A percentile compares a stretch with the other conserved stretches of the same genome.
Conservation (phyloP, 2,329 filamentous ascomycete genomes). For the Celoporthe dispersa region DNA sequence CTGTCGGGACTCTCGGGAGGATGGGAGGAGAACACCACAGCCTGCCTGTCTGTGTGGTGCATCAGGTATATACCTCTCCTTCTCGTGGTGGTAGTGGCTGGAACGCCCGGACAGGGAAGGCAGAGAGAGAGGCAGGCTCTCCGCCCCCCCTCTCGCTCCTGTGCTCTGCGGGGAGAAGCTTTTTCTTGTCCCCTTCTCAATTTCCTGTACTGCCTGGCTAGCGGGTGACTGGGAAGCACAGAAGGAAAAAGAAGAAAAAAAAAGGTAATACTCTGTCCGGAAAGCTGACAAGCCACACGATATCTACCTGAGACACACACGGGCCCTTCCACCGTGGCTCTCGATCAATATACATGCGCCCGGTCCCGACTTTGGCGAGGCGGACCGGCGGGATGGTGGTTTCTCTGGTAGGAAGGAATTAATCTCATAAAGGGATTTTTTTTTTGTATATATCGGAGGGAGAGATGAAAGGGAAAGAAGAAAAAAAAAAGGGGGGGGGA, state of each 20-base stretch:
- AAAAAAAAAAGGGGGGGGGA: no score
- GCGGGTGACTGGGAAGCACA: no score
- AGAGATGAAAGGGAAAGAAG: no score
- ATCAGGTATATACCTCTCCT: no score
- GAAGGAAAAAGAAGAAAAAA: not conserved
- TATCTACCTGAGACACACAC: not conserved
- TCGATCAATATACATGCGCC: not conserved
- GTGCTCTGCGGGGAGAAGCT: no score
- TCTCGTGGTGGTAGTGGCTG: not conserved
- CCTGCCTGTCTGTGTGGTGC: no score
- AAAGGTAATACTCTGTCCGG: not conserved
- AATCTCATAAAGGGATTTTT: no score
- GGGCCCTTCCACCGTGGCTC: not conserved
- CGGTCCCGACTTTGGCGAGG: slow-evolving; percentile 8
- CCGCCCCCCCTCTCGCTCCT: no score
- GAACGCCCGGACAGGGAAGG: no score
- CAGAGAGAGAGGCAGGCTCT: no score
- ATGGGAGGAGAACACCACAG: not conserved
- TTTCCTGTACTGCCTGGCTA: not conserved
- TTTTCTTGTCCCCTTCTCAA: not conserved
- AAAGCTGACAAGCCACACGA: not conserved
- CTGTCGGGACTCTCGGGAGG: slow-evolving; percentile 18
- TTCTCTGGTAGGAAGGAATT: no score
- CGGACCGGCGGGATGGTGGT: slow-evolving; percentile 2
- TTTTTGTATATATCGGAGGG: no score